Evolutionary conservation across 1,284 basidiomycete genomes (phyloP), one percentile per base, ranked within the genome.

Genomic region (Tetrapyrgos nigripes): DNA sequence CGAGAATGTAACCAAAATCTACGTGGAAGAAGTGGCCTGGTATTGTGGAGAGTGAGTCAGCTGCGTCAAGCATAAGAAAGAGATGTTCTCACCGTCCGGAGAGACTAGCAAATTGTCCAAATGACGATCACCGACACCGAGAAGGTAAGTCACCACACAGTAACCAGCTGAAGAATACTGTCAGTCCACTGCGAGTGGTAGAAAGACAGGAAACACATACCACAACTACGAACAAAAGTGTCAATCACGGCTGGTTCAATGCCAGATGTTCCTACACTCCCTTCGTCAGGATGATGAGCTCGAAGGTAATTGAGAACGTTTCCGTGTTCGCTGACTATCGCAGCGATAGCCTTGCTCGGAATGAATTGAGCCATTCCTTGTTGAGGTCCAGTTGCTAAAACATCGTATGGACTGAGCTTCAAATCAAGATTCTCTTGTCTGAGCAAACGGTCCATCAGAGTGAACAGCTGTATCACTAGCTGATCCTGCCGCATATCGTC

Each of bases 401-500:
- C 97, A 61, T 91, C 89, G 69, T 98, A 99, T 4, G 96, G 94
- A 62, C 88, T 96, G 52, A 99, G 77, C 66, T 94, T 93, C 56
- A 99, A 79, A 70, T 99, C 97, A 51, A 99, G 77, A 68, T 98
- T 98, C 76, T 99, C 97, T 74, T 97, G 97, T 48, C 95, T 81
- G 60, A 99, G 76, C 14, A 99, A 77, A 29, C 93, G 84, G 72
- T 99, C 96, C 97, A 99, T 99, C 26, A 99, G 85, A 3, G 95
- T 97, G 75, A 99, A 97, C 9, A 99, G 83, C 73, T 99, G 97
- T 54, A 98, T 93, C 24, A 98, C 96, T 29, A 98, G 86, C 73
- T 98, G 97, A 71, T 98, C 97, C 73, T 99, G 97, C 21, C 97
- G 89, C 81, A 99, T 88, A 71, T 99, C 97, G 71, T 99, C 97